These are phyloP conservation scores for Codiaeum variegatum DNA, from an alignment of 441 rosid species.

Conservation along the genomic window DNA sequence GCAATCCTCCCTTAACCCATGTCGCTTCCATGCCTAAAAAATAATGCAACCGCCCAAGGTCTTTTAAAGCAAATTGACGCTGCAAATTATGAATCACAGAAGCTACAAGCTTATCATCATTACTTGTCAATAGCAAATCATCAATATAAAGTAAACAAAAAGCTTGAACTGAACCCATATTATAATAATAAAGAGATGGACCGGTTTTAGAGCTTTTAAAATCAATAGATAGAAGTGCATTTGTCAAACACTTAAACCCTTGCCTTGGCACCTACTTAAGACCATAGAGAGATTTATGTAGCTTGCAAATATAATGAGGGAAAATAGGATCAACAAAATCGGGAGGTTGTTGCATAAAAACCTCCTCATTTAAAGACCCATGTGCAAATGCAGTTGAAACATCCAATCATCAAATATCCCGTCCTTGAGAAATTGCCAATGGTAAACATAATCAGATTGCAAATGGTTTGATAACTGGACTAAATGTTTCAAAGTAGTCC, in stretches of 20 bases:
- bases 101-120: too few relatives aligned
- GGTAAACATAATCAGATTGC: neutral
- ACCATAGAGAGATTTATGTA: neutral
- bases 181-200: neutral
- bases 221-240: neutral
- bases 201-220: neutral
- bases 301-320: neutral
- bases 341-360: neutral
- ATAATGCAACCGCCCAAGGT: neutral
- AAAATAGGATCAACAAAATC: neutral
- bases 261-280: neutral
- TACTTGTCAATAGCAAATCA: neutral
- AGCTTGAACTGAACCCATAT: accelerated
- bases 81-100: neutral
- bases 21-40: neutral
- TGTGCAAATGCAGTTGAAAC: neutral
- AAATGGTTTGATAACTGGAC: neutral
- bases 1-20: neutral
- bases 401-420: neutral
- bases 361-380: neutral
- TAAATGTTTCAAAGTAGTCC: neutral
- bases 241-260: neutral
- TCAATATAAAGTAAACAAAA: neutral
- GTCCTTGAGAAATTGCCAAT: accelerated
- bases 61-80: neutral